Evolutionary conservation across 768 basidiomycete genomes (phyloP), one percentile per base, ranked within the genome.

Genomic region (Suillus subalutaceus): DNA sequence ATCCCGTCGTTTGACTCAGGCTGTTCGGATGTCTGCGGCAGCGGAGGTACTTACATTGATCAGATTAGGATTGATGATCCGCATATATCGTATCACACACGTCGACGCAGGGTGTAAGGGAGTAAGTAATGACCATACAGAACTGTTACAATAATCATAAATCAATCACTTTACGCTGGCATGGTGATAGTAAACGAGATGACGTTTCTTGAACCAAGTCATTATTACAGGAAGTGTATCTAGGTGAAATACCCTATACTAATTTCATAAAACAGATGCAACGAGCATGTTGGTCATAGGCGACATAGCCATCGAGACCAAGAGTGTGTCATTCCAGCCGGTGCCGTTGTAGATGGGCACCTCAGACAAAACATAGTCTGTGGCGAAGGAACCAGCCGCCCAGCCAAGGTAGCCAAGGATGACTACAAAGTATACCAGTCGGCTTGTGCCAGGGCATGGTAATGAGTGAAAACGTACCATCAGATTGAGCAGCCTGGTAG

Each of bases 381-480:
- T 69, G 62, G 71, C 74, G 70, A 88, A 88, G 64, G 82, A 80
- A 30, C 87, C 87, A 23, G 86, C 87, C 26, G 83, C 77, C 87
- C 87, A 88, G 35, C 85, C 82, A 37, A 84, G 73, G 69, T 85
- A 88, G 23, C 88, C 88, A 18, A 87, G 75, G 72, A 84, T 78
- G 6, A 84, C 84, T 84, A 46, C 16, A 35, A 38, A 13, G 4
- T 30, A 26, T 26, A 55, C 18, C 65, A 35, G 7, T 67, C n/a
- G 67, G 57, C 20, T 40, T 18, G 9, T 41, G n/a, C 3, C 16
- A 41, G 58, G 4, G 48, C 6, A 55, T 23, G 16, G 16, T 58
- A 63, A 26, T 20, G 18, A 18, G 8, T 18, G 59, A 50, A 23
- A 41, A 66, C 79, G 41, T 43, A 84, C 84, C 84, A 71, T 86